phyloP scores from a whole-genome alignment of 257 asterid genomes.

The Solanum pinnatisectum region DNA sequence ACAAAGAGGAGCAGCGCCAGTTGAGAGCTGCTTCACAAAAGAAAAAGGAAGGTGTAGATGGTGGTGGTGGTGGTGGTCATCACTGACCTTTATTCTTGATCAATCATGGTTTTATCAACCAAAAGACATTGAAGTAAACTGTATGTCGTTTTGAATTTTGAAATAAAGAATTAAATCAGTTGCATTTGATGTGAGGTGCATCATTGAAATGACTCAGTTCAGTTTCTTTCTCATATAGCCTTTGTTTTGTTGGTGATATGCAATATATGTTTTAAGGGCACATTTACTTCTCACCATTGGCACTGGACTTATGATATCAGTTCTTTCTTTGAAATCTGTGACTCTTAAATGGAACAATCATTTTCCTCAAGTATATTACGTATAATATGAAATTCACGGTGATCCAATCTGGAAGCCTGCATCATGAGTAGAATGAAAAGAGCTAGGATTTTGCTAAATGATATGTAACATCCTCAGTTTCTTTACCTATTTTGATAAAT shows the following conservation, averaged over 20 bases:
- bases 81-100: slow-evolving; percentile 24
- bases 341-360: background rate
- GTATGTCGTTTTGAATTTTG: slow-evolving; percentile 11
- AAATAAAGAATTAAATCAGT: slow-evolving; percentile 24
- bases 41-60: slow-evolving; percentile 54
- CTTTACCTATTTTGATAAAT: background rate
- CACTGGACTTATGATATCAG: background rate
- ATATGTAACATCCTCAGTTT: background rate
- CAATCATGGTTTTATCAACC: background rate
- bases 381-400: background rate
- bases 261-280: background rate
- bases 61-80: slow-evolving; percentile 36
- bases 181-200: slow-evolving; percentile 11
- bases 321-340: background rate
- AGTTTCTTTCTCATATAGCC: background rate
- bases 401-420: background rate
- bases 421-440: background rate
- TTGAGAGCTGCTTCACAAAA: slow-evolving; percentile 71
- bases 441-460: background rate
- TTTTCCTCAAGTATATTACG: background rate
- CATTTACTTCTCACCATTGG: background rate
- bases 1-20: slow-evolving; percentile 99
- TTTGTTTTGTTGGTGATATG: background rate
- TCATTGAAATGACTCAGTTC: slow-evolving; percentile 1
- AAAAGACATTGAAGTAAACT: slow-evolving; percentile 1